Evolutionary conservation across 1,139 yeast species (phyloP).

Genomic region (Blastobotrys malaysiensis): DNA sequence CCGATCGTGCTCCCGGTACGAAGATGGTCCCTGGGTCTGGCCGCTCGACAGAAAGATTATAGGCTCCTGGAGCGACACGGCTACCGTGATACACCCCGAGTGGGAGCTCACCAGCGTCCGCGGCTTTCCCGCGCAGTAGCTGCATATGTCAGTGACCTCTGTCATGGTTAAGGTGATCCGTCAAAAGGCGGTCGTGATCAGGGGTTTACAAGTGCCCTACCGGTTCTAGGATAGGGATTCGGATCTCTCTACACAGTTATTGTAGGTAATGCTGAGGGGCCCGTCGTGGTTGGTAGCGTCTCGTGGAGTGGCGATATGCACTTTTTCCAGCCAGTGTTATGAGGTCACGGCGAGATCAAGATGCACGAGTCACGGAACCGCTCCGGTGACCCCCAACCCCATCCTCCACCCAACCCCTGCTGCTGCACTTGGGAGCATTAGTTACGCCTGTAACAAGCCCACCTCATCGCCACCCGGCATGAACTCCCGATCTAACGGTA

Average conservation of each 20-base stretch:
- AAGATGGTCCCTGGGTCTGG: conserved; percentile 16
- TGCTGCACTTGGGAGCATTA: not conserved
- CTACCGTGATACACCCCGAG: conserved; percentile 31
- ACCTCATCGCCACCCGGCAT: too few relatives aligned
- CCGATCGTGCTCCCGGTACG: conserved; percentile 22
- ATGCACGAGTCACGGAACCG: not conserved
- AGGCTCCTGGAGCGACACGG: conserved; percentile 32
- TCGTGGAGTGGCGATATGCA: too few relatives aligned
- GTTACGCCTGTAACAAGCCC: not conserved
- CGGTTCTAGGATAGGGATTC: too few relatives aligned
- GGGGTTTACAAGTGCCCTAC: too few relatives aligned
- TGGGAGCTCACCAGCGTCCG: conserved; percentile 30
- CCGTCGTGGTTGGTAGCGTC: too few relatives aligned
- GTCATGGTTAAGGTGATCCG: not conserved
- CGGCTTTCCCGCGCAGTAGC: conserved; percentile 32
- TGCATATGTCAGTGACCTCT: conserved; percentile 16
- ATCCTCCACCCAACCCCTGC: not conserved
- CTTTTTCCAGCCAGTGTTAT: too few relatives aligned
- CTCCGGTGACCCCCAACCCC: not conserved
- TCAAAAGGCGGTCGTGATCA: too few relatives aligned
- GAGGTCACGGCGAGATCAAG: not conserved
- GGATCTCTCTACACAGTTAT: too few relatives aligned
- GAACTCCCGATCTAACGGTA: too few relatives aligned
- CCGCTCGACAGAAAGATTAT: conserved; percentile 28
- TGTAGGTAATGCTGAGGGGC: too few relatives aligned